These are phyloP conservation scores for Aspergillus sp. DNA, from an alignment of 2,329 filamentous ascomycete species.

Conservation along the genomic window DNA sequence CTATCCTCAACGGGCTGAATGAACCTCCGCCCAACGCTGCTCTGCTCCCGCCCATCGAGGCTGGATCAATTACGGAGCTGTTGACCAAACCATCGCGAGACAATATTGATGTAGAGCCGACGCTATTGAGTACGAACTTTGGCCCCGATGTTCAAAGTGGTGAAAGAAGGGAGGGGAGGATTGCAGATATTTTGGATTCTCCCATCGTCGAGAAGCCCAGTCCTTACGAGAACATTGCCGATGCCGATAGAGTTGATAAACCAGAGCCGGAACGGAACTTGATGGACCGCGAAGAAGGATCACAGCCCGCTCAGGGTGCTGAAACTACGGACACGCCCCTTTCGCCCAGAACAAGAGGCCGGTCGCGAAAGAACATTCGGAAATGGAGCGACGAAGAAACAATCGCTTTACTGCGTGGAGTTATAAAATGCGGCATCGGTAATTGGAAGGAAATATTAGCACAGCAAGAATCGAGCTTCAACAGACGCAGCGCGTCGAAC, in stretches of 20 bases:
- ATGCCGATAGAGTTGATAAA: constrained; percentile 6
- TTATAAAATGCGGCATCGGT: constrained; percentile 61
- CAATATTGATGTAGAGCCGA: constrained; percentile 25
- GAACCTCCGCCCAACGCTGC: constrained; percentile 63
- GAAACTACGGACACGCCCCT: constrained; percentile 20
- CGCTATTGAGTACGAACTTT: constrained; percentile 16
- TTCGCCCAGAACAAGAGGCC: constrained; percentile 35
- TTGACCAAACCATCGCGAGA: constrained; percentile 35
- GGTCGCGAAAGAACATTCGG: constrained; percentile 50
- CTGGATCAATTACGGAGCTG: constrained; percentile 43
- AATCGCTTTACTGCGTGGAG: constrained; percentile 56
- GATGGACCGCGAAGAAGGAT: background rate
- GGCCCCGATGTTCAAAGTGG: constrained; percentile 22
- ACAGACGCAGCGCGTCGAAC: constrained; percentile 60
- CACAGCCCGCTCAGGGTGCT: constrained; percentile 8
- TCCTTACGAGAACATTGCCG: constrained; percentile 16
- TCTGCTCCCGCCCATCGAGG: constrained; percentile 61
- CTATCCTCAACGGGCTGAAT: constrained; percentile 60
- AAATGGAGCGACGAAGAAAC: constrained; percentile 65
- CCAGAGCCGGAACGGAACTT: constrained; percentile 11
- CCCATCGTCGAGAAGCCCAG: constrained; percentile 24
- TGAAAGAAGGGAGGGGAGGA: constrained; percentile 35
- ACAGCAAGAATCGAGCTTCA: constrained; percentile 57
- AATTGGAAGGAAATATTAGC: constrained; percentile 65
- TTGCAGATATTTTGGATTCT: constrained; percentile 36